phyloP scores from a whole-genome alignment of 106 monocot genomes.

The Dioscorea alata region DNA sequence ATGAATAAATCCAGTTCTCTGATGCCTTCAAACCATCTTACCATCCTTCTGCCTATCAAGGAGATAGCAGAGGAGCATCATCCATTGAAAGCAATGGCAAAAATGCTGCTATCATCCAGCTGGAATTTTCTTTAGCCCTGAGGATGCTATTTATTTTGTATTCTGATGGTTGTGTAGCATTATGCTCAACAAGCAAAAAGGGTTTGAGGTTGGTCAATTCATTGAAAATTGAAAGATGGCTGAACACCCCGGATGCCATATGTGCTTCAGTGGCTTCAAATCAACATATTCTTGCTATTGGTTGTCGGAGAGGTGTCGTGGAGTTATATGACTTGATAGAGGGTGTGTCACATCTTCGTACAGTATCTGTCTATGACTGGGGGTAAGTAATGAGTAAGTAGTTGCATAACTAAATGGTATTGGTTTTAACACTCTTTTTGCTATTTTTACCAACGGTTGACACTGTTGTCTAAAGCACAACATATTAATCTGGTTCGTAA shows the following conservation, averaged over 20 bases:
- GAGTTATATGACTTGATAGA: constrained; percentile 90
- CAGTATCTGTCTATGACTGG: constrained; percentile 91
- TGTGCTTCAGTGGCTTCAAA: constrained; percentile 84
- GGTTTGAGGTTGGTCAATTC: constrained; percentile 59
- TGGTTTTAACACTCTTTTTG: no score
- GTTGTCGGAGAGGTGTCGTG: constrained; percentile 77
- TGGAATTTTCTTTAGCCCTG: constrained; percentile 66
- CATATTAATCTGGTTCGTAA: no score
- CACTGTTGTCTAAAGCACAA: not conserved
- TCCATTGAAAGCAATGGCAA: constrained; percentile 17
- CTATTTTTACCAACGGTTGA: not conserved
- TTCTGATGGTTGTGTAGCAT: constrained; percentile 63
- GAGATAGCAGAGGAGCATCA: constrained; percentile 4
- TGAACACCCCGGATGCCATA: constrained; percentile 65
- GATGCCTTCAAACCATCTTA: constrained; percentile 45
- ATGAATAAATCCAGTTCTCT: constrained; percentile 51
- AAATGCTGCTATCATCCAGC: constrained; percentile 59
- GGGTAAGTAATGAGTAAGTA: constrained; percentile 51
- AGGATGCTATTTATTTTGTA: constrained; percentile 71
- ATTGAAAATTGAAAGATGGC: constrained; percentile 70
- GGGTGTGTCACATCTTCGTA: constrained; percentile 51
- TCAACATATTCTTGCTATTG: constrained; percentile 91
- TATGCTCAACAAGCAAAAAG: constrained; percentile 83
- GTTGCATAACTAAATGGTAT: not conserved
- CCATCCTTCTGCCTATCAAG: constrained; percentile 15